Percentiles rank a stretch among this genome's conserved stretches.
Conservation (phyloP, 371 early-diverging fungal genomes). For the Polyrhizophydium stewartii region DNA sequence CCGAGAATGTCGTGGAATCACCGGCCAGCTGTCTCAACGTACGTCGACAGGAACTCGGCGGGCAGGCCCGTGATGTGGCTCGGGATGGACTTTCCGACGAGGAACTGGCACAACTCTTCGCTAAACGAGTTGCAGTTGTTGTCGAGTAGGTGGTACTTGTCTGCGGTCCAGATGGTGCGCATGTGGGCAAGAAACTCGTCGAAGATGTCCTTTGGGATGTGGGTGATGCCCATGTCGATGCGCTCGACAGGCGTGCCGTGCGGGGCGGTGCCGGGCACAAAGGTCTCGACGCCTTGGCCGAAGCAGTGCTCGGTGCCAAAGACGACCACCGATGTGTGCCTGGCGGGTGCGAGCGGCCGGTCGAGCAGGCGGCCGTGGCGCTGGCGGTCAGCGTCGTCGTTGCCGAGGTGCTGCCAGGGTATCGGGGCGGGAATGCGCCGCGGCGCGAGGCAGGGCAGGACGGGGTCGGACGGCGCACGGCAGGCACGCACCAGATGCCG, state of each 20-base stretch:
- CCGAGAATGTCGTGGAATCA: not conserved
- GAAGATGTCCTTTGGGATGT: constrained; percentile 73
- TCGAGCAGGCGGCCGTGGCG: not conserved
- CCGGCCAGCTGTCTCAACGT: constrained; percentile 15
- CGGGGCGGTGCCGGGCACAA: constrained; percentile 49
- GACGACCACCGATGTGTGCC: constrained; percentile 89
- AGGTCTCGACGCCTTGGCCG: constrained; percentile 51
- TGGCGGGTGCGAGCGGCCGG: constrained; percentile 13
- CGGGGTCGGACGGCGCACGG: not conserved
- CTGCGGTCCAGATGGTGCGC: constrained; percentile 62
- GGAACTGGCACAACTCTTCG: constrained; percentile 65
- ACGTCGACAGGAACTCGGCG: constrained; percentile 63
- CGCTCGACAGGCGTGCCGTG: constrained; percentile 70
- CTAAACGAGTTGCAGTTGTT: constrained; percentile 72
- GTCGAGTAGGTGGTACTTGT: constrained; percentile 84
- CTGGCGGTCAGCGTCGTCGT: not conserved
- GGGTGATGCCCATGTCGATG: constrained; percentile 78
- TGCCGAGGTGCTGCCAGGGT: too few species aligned
- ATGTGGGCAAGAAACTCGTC: constrained; percentile 51
- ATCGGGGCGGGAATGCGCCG: too few species aligned
- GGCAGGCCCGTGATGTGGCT: constrained; percentile 68
- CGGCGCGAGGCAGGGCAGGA: too few species aligned
- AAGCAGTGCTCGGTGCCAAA: constrained; percentile 84
- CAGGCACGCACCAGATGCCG: constrained; percentile 68
- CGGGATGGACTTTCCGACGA: constrained; percentile 75